These are phyloP conservation scores for Pilaira anomala DNA, from an alignment of 192 early-diverging fungal genomes.

Conservation along the genomic window DNA sequence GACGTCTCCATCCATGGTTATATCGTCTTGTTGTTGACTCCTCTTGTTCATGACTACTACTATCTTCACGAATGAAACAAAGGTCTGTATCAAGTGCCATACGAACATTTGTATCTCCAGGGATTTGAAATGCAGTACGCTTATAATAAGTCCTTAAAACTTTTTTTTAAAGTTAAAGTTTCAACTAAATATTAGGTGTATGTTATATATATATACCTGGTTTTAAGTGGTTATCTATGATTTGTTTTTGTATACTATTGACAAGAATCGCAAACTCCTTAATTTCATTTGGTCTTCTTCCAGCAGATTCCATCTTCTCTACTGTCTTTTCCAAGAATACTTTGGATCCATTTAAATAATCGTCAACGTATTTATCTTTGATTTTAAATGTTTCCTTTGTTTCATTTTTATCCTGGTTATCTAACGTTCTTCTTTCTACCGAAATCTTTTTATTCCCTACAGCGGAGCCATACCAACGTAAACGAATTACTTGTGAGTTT, in stretches of 20 bases:
- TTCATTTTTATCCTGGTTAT: slow-evolving; percentile 81
- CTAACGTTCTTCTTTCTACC: slow-evolving; percentile 67
- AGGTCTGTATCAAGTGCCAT: slow-evolving; percentile 95
- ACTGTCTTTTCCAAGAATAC: slow-evolving; percentile 64
- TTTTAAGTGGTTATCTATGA: slow-evolving; percentile 65
- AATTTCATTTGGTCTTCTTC: slow-evolving; percentile 72
- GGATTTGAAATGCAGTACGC: slow-evolving; percentile 97
- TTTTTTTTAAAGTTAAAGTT: slow-evolving; percentile 4
- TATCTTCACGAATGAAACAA: slow-evolving; percentile 93
- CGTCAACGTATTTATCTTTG: slow-evolving; percentile 91
- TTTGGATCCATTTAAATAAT: slow-evolving; percentile 72
- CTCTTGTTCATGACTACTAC: slow-evolving; percentile 43
- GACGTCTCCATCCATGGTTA: slow-evolving; percentile 85
- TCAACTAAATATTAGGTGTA: background rate
- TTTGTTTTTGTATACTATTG: slow-evolving; percentile 64
- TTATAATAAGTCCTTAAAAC: slow-evolving; percentile 92
- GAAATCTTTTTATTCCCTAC: slow-evolving; percentile 13
- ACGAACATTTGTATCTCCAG: slow-evolving; percentile 88
- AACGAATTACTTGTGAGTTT: slow-evolving; percentile 83
- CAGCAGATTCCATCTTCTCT: slow-evolving; percentile 72
- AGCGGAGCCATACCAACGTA: slow-evolving; percentile 85
- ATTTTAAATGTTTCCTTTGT: slow-evolving; percentile 87
- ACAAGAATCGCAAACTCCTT: slow-evolving; percentile 66
- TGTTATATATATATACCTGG: slow-evolving; percentile 49
- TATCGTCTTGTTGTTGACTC: slow-evolving; percentile 63